Percentiles rank a stretch among this genome's conserved stretches.
phyloP scores from a whole-genome alignment of 306 rosid genomes.

The Argentina anserina region DNA sequence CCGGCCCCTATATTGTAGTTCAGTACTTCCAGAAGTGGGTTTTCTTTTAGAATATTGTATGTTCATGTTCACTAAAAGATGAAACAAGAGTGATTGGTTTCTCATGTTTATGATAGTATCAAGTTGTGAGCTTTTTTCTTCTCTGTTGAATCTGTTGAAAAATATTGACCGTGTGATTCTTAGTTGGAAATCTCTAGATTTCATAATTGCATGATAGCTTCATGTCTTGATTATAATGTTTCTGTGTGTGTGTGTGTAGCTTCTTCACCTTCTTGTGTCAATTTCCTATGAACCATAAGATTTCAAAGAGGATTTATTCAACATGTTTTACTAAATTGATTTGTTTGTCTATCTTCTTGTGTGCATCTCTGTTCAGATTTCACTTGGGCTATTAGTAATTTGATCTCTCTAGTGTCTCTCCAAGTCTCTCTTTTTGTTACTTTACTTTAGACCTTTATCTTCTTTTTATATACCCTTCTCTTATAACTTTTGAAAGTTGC shows the following conservation, averaged over 20 bases:
- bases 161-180: not conserved
- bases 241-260: no score
- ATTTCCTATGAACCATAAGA: not conserved
- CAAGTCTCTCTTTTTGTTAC: not conserved
- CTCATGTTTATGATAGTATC: not conserved
- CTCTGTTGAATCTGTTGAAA: not conserved
- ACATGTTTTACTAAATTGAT: not conserved
- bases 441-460: conserved; percentile 5
- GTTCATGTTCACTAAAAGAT: conserved; percentile 1
- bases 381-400: not conserved
- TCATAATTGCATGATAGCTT: not conserved
- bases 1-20: not conserved
- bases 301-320: not conserved
- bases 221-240: not conserved
- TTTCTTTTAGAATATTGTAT: not conserved
- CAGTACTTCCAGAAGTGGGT: not conserved
- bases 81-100: not conserved
- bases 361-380: not conserved
- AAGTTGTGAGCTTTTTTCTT: not conserved
- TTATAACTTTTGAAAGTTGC: not conserved
- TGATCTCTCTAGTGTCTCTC: not conserved
- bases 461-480: not conserved
- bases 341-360: not conserved
- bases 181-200: not conserved
- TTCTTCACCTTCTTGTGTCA: not conserved